Conservation (phyloP, 495 filamentous ascomycete genomes). For the Aspergillus nanangensis region DNA sequence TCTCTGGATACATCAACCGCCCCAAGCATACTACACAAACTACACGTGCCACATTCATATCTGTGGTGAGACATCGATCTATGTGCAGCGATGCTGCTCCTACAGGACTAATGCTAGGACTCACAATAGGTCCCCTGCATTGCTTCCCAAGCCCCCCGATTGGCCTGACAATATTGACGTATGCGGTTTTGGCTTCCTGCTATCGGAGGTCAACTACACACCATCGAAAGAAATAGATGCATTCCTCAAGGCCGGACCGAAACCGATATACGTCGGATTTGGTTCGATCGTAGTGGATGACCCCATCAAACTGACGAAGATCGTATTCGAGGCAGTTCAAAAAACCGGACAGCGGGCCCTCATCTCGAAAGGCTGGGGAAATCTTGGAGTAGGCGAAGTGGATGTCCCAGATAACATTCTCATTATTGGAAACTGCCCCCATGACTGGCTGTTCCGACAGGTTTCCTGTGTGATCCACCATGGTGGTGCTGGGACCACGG, state of each 20-base stretch:
- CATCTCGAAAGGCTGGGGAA: slow-evolving; percentile 73
- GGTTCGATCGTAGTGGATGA: slow-evolving; percentile 74
- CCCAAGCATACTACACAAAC: slow-evolving; percentile 55
- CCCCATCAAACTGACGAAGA: slow-evolving; percentile 55
- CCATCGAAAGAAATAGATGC: slow-evolving; percentile 55
- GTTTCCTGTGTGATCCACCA: slow-evolving; percentile 74
- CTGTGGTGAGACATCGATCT: slow-evolving; percentile 50
- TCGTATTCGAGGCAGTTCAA: slow-evolving; percentile 63
- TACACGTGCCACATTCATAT: slow-evolving; percentile 72
- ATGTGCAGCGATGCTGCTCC: no score
- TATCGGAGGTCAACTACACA: slow-evolving; percentile 52
- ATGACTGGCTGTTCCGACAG: slow-evolving; percentile 74
- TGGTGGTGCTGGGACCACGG: slow-evolving; percentile 75
- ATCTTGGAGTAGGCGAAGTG: slow-evolving; percentile 56
- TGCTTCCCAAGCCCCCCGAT: slow-evolving; percentile 71
- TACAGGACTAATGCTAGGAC: background rate
- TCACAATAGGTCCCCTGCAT: slow-evolving; percentile 53
- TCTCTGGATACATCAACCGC: slow-evolving; percentile 61
- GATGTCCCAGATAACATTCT: slow-evolving; percentile 58
- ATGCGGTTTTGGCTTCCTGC: slow-evolving; percentile 66
- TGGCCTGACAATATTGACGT: slow-evolving; percentile 48
- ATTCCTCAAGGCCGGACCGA: slow-evolving; percentile 59
- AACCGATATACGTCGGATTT: slow-evolving; percentile 74
- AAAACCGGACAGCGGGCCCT: slow-evolving; percentile 60
- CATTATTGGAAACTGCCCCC: slow-evolving; percentile 71